These are phyloP conservation scores for Saccharomycopsis malanga DNA, from an alignment of 805 yeast genomes.

Conservation along the genomic window DNA sequence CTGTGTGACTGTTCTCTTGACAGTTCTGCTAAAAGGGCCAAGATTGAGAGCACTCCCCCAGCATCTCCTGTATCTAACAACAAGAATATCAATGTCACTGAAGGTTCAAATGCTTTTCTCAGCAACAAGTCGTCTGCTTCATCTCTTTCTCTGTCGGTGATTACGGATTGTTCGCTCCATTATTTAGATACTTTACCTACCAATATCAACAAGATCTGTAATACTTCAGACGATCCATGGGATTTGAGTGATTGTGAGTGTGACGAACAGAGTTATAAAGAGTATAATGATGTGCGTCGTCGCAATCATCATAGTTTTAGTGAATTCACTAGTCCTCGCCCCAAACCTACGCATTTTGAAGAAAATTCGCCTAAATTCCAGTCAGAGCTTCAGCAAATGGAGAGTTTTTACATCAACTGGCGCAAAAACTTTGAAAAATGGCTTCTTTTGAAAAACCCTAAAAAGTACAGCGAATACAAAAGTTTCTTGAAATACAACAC, in stretches of 20 bases:
- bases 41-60: too few relatives aligned
- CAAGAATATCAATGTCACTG: neutral
- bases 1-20: too few relatives aligned
- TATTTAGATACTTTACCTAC: slow-evolving; percentile 21
- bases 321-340: too few relatives aligned
- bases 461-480: slow-evolving; percentile 34
- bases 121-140: neutral
- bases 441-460: slow-evolving; percentile 36
- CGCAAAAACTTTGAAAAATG: slow-evolving; percentile 35
- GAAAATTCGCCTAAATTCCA: neutral
- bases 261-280: neutral
- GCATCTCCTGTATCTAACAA: slow-evolving; percentile 1
- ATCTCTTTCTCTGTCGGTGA: slow-evolving; percentile 1
- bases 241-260: slow-evolving; percentile 27
- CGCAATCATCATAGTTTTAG: neutral
- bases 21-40: too few relatives aligned
- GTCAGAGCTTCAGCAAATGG: slow-evolving; percentile 18
- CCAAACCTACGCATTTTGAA: too few relatives aligned
- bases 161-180: slow-evolving; percentile 24
- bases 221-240: slow-evolving; percentile 22
- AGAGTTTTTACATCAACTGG: slow-evolving; percentile 38
- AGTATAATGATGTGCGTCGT: neutral
- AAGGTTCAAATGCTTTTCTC: too few relatives aligned
- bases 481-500: slow-evolving; percentile 30
- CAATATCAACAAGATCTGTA: slow-evolving; percentile 20